Base-by-base conservation (phyloP, 176 grass and related monocot genomes). In the Oryza australiensis region DNA sequence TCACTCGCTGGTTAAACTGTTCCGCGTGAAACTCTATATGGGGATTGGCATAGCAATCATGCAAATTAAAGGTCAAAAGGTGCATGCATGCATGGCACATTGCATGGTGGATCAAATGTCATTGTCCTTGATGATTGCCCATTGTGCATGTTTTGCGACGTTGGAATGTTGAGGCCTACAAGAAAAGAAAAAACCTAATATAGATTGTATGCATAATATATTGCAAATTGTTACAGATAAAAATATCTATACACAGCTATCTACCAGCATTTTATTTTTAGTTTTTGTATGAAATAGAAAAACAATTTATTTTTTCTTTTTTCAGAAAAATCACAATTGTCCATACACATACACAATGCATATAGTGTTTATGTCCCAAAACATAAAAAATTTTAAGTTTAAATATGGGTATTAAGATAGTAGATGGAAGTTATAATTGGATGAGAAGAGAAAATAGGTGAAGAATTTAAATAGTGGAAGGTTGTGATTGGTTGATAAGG, bases 71-170 rank as follows among this genome's bases (percentile, higher is more conserved):
- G 46, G 48, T 59, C 13, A 53, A 78, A 78, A 71, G 53, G 49
- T 38, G 8, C 15, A n/a, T 46, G 40, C n/a, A n/a, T 30, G 55
- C 68, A 33, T 20, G 41, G 29, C 43, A 67, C 68, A 66, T 66
- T 74, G 57, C 23, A 74, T 5, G 76, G 68, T 80, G 60, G 60
- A 74, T 86, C 62, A 38, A 66, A 78, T 27, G 76, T 32, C 62
- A 14, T 9, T 78, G 76, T 23, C 38, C 38, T 32, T 30, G 6
- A 16, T 42, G 57, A 41, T 64, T 77, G 34, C 10, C 32, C 57
- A 42, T 12, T 2, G 22, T 22, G 5, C 51, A 55, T 55, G 51
- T 22, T 22, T 10, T 29, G 7, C 26, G 41, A 46, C 18, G 13
- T 29, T n/a, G 20, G 5, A 24, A 22, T 12, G 23, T 33, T 35